Percentiles rank a stretch among this genome's conserved stretches.
Evolutionary conservation across 805 yeast species (phyloP).

Genomic region (Lachancea quebecensis): DNA sequence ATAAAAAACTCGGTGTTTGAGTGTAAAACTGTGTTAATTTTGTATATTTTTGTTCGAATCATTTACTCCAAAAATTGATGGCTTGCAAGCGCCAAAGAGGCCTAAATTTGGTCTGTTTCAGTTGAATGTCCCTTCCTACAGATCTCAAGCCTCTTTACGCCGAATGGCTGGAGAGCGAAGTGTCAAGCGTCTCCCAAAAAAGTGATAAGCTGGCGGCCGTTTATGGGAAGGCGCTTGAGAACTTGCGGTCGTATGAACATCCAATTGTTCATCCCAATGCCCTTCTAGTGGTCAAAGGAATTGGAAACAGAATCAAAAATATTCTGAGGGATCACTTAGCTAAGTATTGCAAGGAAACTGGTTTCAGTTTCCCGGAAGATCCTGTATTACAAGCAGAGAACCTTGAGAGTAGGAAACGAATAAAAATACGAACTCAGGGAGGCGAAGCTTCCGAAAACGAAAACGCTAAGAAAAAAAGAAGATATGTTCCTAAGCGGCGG

Average conservation of each 20-base stretch:
- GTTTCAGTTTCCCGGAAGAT: slow-evolving; percentile 39
- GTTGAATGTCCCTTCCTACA: slow-evolving; percentile 35
- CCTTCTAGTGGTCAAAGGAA: slow-evolving; percentile 49
- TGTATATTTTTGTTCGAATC: neutral
- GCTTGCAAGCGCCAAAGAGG: too few relatives aligned
- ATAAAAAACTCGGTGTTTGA: neutral
- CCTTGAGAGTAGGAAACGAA: slow-evolving; percentile 15
- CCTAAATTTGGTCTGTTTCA: too few relatives aligned
- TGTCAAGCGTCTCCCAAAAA: slow-evolving; percentile 38
- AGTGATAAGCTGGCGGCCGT: slow-evolving; percentile 48
- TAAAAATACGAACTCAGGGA: slow-evolving; percentile 13
- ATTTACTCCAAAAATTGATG: too few relatives aligned
- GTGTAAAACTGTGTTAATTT: neutral
- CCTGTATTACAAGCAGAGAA: neutral
- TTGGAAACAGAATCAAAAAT: slow-evolving; percentile 66
- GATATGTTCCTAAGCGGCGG: slow-evolving; percentile 64
- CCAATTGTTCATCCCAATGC: slow-evolving; percentile 50
- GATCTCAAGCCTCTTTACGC: slow-evolving; percentile 48
- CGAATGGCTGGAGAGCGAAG: slow-evolving; percentile 53
- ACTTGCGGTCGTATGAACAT: slow-evolving; percentile 37
- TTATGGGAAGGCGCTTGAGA: slow-evolving; percentile 50
- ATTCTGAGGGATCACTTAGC: slow-evolving; percentile 41
- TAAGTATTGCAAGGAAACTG: slow-evolving; percentile 51
- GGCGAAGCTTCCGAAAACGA: slow-evolving; percentile 12
- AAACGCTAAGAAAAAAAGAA: slow-evolving; percentile 24